These are phyloP conservation scores for Geoglossum cookeanum DNA, from an alignment of 2,329 filamentous ascomycete genomes.

Conservation along the genomic window DNA sequence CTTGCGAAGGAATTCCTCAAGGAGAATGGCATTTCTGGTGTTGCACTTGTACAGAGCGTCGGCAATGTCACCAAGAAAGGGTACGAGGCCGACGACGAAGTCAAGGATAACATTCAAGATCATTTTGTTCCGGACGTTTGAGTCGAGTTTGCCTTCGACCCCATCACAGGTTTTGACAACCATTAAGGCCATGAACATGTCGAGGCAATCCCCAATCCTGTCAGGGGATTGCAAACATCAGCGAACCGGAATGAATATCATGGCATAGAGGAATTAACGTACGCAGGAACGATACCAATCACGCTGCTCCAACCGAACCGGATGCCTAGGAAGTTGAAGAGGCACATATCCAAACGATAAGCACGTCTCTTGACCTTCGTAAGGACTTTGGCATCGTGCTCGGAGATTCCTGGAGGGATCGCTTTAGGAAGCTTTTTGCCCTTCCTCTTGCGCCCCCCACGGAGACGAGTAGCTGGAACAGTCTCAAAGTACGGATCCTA, in stretches of 20 bases:
- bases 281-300: slow-evolving; percentile 68
- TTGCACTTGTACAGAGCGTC: slow-evolving; percentile 60
- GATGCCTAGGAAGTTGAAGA: slow-evolving; percentile 66
- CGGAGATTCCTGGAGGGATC: slow-evolving; percentile 61
- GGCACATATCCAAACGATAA: slow-evolving; percentile 65
- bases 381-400: slow-evolving; percentile 63
- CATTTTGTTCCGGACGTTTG: slow-evolving; percentile 47
- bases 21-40: slow-evolving; percentile 51
- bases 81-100: slow-evolving; percentile 53
- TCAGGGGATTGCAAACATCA: neutral
- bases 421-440: slow-evolving; percentile 73
- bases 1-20: slow-evolving; percentile 31
- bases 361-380: slow-evolving; percentile 73
- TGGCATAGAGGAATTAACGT: slow-evolving; percentile 21
- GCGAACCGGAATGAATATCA: neutral
- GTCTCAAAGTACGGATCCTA: slow-evolving; percentile 84
- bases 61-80: slow-evolving; percentile 55
- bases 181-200: slow-evolving; percentile 54
- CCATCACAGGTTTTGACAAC: slow-evolving; percentile 54
- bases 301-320: slow-evolving; percentile 79
- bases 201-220: slow-evolving; percentile 56
- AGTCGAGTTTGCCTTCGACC: slow-evolving; percentile 58
- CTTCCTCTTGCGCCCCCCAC: slow-evolving; percentile 37
- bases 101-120: slow-evolving; percentile 59
- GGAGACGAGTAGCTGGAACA: slow-evolving; percentile 27